Evolutionary conservation across 169 alveolate genomes (phyloP).

Genomic region (Toxoplasma gondii): DNA sequence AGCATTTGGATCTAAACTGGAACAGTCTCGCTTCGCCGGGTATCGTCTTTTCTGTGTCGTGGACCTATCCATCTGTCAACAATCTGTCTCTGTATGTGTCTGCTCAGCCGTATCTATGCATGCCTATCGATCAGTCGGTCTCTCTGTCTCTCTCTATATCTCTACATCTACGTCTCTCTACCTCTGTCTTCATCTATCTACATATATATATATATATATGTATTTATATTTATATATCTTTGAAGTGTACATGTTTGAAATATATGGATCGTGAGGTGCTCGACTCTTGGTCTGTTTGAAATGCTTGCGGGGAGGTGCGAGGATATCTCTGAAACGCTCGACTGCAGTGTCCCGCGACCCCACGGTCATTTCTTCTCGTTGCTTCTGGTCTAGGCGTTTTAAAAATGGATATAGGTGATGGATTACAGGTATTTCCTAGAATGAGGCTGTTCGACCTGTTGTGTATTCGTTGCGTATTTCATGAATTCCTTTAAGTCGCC

Average conservation of each 20-base stretch:
- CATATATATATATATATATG: not conserved
- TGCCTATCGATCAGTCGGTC: not conserved
- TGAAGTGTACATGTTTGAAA: not conserved
- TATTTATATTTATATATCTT: not conserved
- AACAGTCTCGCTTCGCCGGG: not conserved
- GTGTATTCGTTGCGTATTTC: too few species aligned
- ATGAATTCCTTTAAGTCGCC: too few species aligned
- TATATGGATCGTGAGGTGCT: not conserved
- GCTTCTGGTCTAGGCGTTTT: not conserved
- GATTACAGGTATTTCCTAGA: too few species aligned
- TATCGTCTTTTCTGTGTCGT: not conserved
- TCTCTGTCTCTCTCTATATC: not conserved
- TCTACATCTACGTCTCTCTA: not conserved
- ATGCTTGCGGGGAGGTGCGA: not conserved
- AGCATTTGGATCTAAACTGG: conserved; percentile 9
- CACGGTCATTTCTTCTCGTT: not conserved
- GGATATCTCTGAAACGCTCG: not conserved
- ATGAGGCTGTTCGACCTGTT: too few species aligned
- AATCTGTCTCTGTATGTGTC: not conserved
- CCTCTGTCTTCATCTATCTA: not conserved
- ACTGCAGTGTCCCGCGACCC: not conserved
- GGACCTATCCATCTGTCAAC: not conserved
- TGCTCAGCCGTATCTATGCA: not conserved
- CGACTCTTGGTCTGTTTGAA: not conserved
- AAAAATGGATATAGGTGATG: too few species aligned